phyloP scores from a whole-genome alignment of 192 early-diverging fungal species.

The Gorgonomyces haynaldii region DNA sequence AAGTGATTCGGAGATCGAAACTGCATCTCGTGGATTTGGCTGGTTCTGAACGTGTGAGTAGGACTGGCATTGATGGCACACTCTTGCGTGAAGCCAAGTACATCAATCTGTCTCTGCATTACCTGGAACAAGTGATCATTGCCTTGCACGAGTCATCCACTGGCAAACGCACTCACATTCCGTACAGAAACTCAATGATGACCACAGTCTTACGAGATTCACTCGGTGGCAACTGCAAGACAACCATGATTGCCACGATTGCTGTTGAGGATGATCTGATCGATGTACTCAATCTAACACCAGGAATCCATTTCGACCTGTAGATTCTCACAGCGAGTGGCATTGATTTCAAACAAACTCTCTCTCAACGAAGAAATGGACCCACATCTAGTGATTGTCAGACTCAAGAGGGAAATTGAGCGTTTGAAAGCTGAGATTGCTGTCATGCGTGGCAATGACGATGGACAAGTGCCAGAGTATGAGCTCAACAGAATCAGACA shows the following conservation, averaged over 20 bases:
- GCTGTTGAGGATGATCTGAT: slow-evolving; percentile 46
- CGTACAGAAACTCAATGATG: slow-evolving; percentile 56
- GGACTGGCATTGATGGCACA: slow-evolving; percentile 43
- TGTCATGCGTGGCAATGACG: slow-evolving; percentile 34
- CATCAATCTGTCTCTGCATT: slow-evolving; percentile 54
- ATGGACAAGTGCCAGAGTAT: slow-evolving; percentile 41
- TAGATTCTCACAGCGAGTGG: slow-evolving; percentile 50
- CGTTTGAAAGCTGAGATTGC: slow-evolving; percentile 42
- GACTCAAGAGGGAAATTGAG: slow-evolving; percentile 37
- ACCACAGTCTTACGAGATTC: slow-evolving; percentile 44
- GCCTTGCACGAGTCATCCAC: slow-evolving; percentile 44
- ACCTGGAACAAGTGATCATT: slow-evolving; percentile 53
- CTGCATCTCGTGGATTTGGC: slow-evolving; percentile 56
- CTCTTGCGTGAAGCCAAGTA: slow-evolving; percentile 44
- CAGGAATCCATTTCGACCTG: slow-evolving; percentile 58
- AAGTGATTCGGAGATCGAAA: slow-evolving; percentile 37
- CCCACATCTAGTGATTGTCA: slow-evolving; percentile 38
- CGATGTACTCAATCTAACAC: slow-evolving; percentile 24
- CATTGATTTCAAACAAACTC: slow-evolving; percentile 41
- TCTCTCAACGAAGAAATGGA: slow-evolving; percentile 48
- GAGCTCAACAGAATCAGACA: slow-evolving; percentile 34
- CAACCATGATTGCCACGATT: slow-evolving; percentile 49
- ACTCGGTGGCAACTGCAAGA: slow-evolving; percentile 53
- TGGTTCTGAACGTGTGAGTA: slow-evolving; percentile 47
- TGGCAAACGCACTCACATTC: slow-evolving; percentile 44